A percentile compares a stretch with the other conserved stretches of the same genome.
Evolutionary conservation across 1,139 yeast species (phyloP).

Genomic region (Pichia norvegensis): DNA sequence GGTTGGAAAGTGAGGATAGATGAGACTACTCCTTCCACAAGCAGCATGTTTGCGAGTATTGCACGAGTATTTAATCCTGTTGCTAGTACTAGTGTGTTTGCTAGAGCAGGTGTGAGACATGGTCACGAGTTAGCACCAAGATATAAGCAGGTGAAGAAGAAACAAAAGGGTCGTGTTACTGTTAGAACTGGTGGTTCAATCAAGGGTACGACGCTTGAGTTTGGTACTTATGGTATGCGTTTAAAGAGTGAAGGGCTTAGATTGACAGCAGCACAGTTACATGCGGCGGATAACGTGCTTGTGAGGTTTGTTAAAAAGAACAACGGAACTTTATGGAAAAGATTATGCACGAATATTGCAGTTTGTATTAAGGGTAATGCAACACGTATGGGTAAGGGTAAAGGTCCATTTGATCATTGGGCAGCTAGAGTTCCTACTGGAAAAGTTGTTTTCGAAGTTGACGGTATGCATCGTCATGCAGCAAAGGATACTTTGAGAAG

Average conservation of each 20-base stretch:
- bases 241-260: slow-evolving; percentile 81
- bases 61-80: background rate
- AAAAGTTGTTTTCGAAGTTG: slow-evolving; percentile 79
- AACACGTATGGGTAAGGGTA: slow-evolving; percentile 99
- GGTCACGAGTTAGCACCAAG: slow-evolving; percentile 88
- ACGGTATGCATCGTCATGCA: slow-evolving; percentile 78
- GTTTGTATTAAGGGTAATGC: slow-evolving; percentile 97
- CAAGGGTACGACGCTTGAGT: slow-evolving; percentile 74
- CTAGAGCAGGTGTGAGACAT: slow-evolving; percentile 35
- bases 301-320: slow-evolving; percentile 74
- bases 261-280: slow-evolving; percentile 80
- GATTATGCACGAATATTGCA: slow-evolving; percentile 79
- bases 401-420: slow-evolving; percentile 97
- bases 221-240: slow-evolving; percentile 83
- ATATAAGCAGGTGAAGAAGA: slow-evolving; percentile 63
- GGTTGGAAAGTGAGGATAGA: background rate
- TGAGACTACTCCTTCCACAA: background rate
- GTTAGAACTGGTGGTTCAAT: slow-evolving; percentile 93
- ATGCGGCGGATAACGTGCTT: slow-evolving; percentile 83
- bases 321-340: slow-evolving; percentile 62
- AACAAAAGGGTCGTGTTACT: slow-evolving; percentile 90
- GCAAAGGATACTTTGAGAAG: slow-evolving; percentile 90
- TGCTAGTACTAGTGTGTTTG: background rate
- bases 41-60: background rate
- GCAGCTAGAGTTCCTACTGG: slow-evolving; percentile 96